A percentile compares a stretch with the other conserved stretches of the same genome.
These are phyloP conservation scores for Terfezia boudieri DNA, from an alignment of 495 filamentous ascomycete genomes.

Conservation along the genomic window DNA sequence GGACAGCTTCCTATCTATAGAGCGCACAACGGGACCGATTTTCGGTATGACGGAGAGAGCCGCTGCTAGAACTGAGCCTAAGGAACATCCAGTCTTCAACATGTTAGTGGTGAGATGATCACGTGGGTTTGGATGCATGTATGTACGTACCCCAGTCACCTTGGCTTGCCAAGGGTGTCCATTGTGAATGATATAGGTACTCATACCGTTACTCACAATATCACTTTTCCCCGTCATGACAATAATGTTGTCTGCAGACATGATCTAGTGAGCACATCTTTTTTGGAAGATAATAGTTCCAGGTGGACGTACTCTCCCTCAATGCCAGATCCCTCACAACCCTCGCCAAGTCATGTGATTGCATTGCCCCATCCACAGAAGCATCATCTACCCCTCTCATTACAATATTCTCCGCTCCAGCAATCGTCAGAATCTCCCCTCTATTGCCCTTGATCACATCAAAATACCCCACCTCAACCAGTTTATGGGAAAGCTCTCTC, in stretches of 20 bases:
- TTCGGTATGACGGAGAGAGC: no score
- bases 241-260: background rate
- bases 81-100: no score
- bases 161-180: background rate
- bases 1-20: no score
- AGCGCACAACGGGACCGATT: no score
- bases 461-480: conserved; percentile 57
- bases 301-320: background rate
- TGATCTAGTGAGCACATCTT: no score
- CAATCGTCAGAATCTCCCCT: conserved; percentile 59
- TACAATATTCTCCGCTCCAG: conserved; percentile 14
- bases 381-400: conserved; percentile 79
- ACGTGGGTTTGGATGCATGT: no score
- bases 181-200: background rate
- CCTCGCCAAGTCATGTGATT: background rate
- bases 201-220: background rate
- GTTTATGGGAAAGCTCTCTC: conserved; percentile 40
- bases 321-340: background rate
- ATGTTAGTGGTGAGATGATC: no score
- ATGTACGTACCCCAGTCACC: background rate
- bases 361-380: background rate
- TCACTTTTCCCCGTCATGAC: background rate
- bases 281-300: no score
- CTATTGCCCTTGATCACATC: conserved; percentile 91
- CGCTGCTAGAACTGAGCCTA: no score